Conservation (phyloP, 805 yeast species). For the Kodamaea kaohsiungensis region DNA sequence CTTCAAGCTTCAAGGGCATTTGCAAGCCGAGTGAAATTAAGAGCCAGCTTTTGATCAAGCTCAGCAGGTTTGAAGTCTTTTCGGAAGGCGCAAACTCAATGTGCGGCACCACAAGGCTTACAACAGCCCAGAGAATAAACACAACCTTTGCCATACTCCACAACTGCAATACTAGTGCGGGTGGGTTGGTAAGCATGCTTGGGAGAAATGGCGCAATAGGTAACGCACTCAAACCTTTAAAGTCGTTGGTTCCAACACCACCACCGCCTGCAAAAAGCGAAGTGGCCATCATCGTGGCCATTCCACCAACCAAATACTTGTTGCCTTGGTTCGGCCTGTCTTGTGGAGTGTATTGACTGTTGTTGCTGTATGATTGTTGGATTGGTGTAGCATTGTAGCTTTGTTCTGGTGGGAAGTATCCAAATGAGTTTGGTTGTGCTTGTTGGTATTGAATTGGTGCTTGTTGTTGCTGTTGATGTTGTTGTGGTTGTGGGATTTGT, state of each 20-base stretch:
- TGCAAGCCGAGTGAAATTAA: conserved; percentile 30
- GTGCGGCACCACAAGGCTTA: conserved; percentile 12
- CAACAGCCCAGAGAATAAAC: conserved; percentile 14
- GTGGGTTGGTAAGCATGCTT: neutral
- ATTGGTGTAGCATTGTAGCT: conserved; percentile 20
- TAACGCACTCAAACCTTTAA: conserved; percentile 48
- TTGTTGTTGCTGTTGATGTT: conserved; percentile 15
- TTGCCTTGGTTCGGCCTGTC: conserved; percentile 16
- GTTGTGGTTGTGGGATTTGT: conserved; percentile 13
- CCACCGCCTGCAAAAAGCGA: conserved; percentile 49
- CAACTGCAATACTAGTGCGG: conserved; percentile 6
- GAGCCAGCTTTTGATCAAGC: conserved; percentile 22
- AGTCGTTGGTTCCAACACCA: conserved; percentile 35
- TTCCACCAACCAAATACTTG: conserved; percentile 60
- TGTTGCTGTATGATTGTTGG: conserved; percentile 15
- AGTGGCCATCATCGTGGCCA: conserved; percentile 65
- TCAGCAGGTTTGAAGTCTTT: conserved; percentile 2
- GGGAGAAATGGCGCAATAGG: conserved; percentile 31
- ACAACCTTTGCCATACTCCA: conserved; percentile 12
- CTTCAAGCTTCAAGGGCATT: conserved; percentile 24
- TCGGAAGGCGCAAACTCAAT: neutral
- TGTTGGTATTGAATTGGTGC: conserved; percentile 12
- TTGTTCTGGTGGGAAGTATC: conserved; percentile 22
- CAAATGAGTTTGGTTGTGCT: conserved; percentile 14
- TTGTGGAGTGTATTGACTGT: conserved; percentile 15